These are phyloP conservation scores for Teratosphaeria destructans DNA, from an alignment of 2,329 filamentous ascomycete species.

Conservation along the genomic window DNA sequence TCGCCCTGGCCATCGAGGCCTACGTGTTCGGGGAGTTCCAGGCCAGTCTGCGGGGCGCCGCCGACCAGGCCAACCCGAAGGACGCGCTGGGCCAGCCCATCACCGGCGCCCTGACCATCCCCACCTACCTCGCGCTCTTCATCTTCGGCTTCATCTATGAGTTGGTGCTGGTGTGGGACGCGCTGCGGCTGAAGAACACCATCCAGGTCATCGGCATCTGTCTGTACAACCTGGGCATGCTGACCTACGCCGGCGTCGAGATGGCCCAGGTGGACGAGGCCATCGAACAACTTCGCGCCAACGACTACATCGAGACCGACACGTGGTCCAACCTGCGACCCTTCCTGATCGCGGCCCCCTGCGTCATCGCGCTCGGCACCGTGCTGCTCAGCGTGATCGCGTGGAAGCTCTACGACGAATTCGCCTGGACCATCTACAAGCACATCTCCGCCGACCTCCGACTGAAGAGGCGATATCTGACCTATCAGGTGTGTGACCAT, in stretches of 20 bases:
- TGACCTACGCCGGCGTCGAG: constrained; percentile 89
- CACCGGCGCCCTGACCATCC: constrained; percentile 54
- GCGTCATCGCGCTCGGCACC: constrained; percentile 67
- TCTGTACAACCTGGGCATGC: constrained; percentile 79
- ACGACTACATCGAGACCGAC: constrained; percentile 32
- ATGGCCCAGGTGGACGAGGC: constrained; percentile 80
- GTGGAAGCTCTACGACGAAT: constrained; percentile 96
- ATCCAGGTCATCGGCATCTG: constrained; percentile 96
- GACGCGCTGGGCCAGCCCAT: constrained; percentile 21
- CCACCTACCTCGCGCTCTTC: constrained; percentile 90
- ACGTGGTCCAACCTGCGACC: constrained; percentile 64
- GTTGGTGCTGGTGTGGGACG: constrained; percentile 82
- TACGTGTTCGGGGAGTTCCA: constrained; percentile 90
- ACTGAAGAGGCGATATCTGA: constrained; percentile 92
- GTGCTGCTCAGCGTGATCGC: constrained; percentile 64
- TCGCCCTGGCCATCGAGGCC: constrained; percentile 75
- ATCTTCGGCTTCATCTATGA: constrained; percentile 96
- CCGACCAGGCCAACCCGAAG: constrained; percentile 7
- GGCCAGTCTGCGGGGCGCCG: constrained; percentile 34
- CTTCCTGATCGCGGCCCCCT: constrained; percentile 75
- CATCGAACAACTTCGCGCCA: constrained; percentile 43
- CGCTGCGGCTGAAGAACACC: constrained; percentile 87
- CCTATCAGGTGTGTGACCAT: constrained; percentile 65
- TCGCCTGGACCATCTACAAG: constrained; percentile 99
- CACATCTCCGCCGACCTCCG: constrained; percentile 94